Percentiles rank a stretch among this genome's conserved stretches.
These are phyloP conservation scores for Cyberlindnera misumaiensis DNA, from an alignment of 805 yeast species.

Conservation along the genomic window DNA sequence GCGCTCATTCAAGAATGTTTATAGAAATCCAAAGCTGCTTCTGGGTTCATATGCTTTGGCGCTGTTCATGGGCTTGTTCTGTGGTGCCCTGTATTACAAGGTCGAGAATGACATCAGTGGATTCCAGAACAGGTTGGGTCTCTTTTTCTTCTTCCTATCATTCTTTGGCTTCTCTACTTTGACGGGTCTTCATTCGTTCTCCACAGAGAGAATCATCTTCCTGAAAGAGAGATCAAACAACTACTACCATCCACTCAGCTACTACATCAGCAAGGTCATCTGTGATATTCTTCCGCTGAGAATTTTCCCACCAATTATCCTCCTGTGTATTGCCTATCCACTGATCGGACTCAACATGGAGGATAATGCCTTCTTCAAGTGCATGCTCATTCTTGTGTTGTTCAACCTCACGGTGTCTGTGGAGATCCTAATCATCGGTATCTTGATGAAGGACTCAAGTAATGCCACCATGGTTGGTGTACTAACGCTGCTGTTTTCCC, in stretches of 20 bases:
- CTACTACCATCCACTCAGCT: constrained; percentile 83
- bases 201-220: constrained; percentile 82
- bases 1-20: constrained; percentile 85
- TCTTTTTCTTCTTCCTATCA: constrained; percentile 85
- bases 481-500: constrained; percentile 71
- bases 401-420: constrained; percentile 85
- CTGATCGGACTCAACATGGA: constrained; percentile 81
- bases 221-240: constrained; percentile 92
- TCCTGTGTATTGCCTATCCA: constrained; percentile 81
- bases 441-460: constrained; percentile 80
- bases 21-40: constrained; percentile 86
- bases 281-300: constrained; percentile 93
- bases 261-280: constrained; percentile 75
- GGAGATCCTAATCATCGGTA: constrained; percentile 83
- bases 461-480: constrained; percentile 89
- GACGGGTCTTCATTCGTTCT: constrained; percentile 85
- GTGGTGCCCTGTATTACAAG: constrained; percentile 81
- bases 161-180: constrained; percentile 91
- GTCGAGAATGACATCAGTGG: constrained; percentile 89
- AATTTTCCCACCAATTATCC: constrained; percentile 82
- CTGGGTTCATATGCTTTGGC: constrained; percentile 80
- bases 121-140: constrained; percentile 90
- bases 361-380: constrained; percentile 64
- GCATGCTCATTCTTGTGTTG: constrained; percentile 61
- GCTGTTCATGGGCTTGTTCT: constrained; percentile 67